Percentiles rank a stretch among this genome's conserved stretches.
These are phyloP conservation scores for Sporobolomyces roseus DNA, from an alignment of 768 basidiomycete genomes.

Conservation along the genomic window DNA sequence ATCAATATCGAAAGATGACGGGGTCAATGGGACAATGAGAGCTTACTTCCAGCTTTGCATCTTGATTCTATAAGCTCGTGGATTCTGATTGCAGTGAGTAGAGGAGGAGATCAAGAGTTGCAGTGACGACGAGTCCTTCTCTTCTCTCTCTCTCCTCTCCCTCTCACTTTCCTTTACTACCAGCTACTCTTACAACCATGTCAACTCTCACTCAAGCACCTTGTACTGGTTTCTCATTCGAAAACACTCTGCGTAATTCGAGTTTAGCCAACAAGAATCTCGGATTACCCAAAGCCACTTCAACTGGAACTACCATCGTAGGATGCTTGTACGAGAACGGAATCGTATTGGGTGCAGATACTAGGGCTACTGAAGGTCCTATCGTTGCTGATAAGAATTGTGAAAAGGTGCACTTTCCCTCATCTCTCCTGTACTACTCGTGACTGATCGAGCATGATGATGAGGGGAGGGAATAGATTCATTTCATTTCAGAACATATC, in stretches of 20 bases:
- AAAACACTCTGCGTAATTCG: conserved; percentile 41
- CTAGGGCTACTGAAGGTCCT: conserved; percentile 84
- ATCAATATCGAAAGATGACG: neutral
- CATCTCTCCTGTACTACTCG: neutral
- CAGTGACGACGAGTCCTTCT: neutral
- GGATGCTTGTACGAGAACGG: conserved; percentile 84
- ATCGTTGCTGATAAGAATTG: conserved; percentile 99
- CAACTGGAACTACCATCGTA: conserved; percentile 80
- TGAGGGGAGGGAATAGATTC: conserved; percentile 62
- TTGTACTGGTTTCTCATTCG: conserved; percentile 44
- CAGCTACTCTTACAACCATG: neutral
- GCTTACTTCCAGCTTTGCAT: conserved; percentile 26
- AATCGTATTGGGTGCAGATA: conserved; percentile 91
- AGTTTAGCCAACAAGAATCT: conserved; percentile 30
- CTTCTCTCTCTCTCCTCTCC: neutral
- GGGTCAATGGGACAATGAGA: neutral
- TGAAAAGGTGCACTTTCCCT: conserved; percentile 71
- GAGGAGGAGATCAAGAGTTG: no score
- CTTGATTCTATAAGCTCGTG: neutral
- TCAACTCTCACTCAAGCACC: conserved; percentile 1
- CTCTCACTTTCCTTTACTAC: neutral
- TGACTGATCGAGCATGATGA: neutral
- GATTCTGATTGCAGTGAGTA: neutral
- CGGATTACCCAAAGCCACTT: conserved; percentile 49
- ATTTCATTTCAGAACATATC: conserved; percentile 91